Evolutionary conservation across 2,329 filamentous ascomycete species (phyloP).

Genomic region (Pochonia chlamydosporia): DNA sequence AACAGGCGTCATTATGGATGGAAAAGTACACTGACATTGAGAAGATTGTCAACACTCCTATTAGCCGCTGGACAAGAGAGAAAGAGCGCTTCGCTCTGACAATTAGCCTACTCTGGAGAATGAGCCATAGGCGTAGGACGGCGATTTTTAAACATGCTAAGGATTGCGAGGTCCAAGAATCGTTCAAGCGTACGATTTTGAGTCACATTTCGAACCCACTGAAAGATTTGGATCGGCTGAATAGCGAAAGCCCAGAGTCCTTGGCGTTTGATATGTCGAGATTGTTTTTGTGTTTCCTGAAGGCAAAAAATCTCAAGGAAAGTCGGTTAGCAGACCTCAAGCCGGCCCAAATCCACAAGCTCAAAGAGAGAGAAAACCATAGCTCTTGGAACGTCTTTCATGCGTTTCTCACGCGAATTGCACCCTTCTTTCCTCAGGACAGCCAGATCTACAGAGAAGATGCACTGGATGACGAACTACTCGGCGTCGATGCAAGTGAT

Average conservation of each 20-base stretch:
- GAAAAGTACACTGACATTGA: conserved; percentile 7
- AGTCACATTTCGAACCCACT: conserved; percentile 12
- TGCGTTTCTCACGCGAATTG: conserved; percentile 19
- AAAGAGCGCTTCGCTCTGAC: conserved; percentile 24
- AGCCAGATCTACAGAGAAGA: conserved; percentile 26
- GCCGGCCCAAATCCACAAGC: conserved; percentile 10
- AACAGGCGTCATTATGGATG: neutral
- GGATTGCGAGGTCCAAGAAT: conserved; percentile 10
- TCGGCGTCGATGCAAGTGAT: conserved; percentile 11
- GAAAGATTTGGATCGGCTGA: conserved; percentile 8
- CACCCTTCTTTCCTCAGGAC: conserved; percentile 23
- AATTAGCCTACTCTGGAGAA: conserved; percentile 23
- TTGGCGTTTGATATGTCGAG: conserved; percentile 24
- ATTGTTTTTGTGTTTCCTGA: conserved; percentile 24
- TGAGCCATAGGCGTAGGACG: conserved; percentile 22
- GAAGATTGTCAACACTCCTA: conserved; percentile 14
- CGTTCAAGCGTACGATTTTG: conserved; percentile 6
- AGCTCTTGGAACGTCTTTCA: conserved; percentile 19
- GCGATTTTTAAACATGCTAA: conserved; percentile 20
- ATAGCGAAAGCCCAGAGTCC: conserved; percentile 8
- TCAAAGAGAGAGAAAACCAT: conserved; percentile 14
- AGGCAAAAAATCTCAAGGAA: conserved; percentile 17
- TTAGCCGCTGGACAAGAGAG: conserved; percentile 19
- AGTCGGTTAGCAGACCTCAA: conserved; percentile 5
- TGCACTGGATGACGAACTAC: conserved; percentile 9